Base-by-base conservation (phyloP, 805 yeast genomes). In the Saturnispora halmiae region DNA sequence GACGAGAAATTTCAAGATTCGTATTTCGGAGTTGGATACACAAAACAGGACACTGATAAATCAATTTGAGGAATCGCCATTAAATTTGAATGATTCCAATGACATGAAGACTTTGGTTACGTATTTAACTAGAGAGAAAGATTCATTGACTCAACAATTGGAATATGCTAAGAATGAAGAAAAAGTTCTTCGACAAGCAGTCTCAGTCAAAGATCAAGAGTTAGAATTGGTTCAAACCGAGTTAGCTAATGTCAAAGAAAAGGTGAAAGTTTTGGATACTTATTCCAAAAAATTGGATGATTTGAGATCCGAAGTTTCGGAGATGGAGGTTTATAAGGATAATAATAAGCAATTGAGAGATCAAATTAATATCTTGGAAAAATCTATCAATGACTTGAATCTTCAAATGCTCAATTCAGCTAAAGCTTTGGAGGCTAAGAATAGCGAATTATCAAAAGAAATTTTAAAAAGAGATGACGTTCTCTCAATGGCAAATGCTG, bases 81-180 rank as follows among this genome's bases (percentile, higher is more conserved):
- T 41, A 4, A 36, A 47, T 5, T 41, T 44, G 22, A 40, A 40
- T 26, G 51, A 47, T 4, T 44, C 44, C n/a, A 58, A 52, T 31
- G 70, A 66, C 38, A 52, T 70, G 47, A 66, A 69, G 31, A 78
- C 79, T 46, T 69, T 85, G 21, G 61, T 86, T 27, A 55, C 68
- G 2, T 78, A 72, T 51, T 63, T 86, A 43, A 78, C 88, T 34
- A 75, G 80, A 46, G 94, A 84, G 49, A 82, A 79, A 51, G 94
- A 86, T 46, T 65, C 79, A 4, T 67, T 78, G 1, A 79, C 76
- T 36, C 70, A 77, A 7, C 82, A 78, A 50, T 62, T 76, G 24
- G 74, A 72, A 34, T 61, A 65, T 29, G 58, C 71, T 3, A 55
- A 60, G 9, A 73, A 76, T 43, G 92, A 82, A 49, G 69, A 70